Percentiles rank a stretch among this genome's conserved stretches.
phyloP scores from a whole-genome alignment of 2,329 filamentous ascomycete species.

The Trichoderma koningii region DNA sequence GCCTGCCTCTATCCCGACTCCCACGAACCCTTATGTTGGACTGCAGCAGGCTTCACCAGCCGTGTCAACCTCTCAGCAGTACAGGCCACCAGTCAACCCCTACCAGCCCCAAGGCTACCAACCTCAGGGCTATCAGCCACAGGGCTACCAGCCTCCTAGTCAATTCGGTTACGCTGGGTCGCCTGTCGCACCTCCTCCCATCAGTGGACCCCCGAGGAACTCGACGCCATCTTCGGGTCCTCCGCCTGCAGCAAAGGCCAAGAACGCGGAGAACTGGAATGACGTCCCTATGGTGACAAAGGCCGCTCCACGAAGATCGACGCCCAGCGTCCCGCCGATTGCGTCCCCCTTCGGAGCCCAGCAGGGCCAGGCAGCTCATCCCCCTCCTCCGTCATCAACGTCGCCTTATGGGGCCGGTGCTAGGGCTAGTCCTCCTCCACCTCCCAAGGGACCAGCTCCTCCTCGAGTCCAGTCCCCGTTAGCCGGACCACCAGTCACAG shows the following conservation, averaged over 20 bases:
- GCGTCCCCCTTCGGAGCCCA: conserved; percentile 76
- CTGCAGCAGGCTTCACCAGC: conserved; percentile 32
- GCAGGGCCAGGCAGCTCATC: conserved; percentile 57
- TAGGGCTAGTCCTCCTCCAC: conserved; percentile 72
- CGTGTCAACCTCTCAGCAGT: conserved; percentile 39
- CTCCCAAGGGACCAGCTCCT: conserved; percentile 75
- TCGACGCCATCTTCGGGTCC: conserved; percentile 68
- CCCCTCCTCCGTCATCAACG: conserved; percentile 46
- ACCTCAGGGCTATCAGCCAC: conserved; percentile 36
- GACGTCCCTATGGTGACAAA: conserved; percentile 87
- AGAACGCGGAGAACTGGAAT: conserved; percentile 85
- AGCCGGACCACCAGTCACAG: conserved; percentile 53
- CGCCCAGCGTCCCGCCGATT: conserved; percentile 69
- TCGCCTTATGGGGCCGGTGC: conserved; percentile 62
- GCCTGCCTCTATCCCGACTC: conserved; percentile 35
- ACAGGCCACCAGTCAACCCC: conserved; percentile 43
- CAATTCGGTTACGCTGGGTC: conserved; percentile 45
- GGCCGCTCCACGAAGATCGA: conserved; percentile 69
- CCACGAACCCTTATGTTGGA: conserved; percentile 38
- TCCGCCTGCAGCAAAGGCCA: conserved; percentile 65
- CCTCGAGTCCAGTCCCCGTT: conserved; percentile 74
- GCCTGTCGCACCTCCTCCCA: conserved; percentile 39
- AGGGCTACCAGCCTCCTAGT: conserved; percentile 38
- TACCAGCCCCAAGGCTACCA: conserved; percentile 38
- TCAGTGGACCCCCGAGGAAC: conserved; percentile 51